Percentiles rank a stretch among this genome's conserved stretches.
phyloP scores from a whole-genome alignment of 352 stramenopile genomes.

The Pythium grandisporangium region DNA sequence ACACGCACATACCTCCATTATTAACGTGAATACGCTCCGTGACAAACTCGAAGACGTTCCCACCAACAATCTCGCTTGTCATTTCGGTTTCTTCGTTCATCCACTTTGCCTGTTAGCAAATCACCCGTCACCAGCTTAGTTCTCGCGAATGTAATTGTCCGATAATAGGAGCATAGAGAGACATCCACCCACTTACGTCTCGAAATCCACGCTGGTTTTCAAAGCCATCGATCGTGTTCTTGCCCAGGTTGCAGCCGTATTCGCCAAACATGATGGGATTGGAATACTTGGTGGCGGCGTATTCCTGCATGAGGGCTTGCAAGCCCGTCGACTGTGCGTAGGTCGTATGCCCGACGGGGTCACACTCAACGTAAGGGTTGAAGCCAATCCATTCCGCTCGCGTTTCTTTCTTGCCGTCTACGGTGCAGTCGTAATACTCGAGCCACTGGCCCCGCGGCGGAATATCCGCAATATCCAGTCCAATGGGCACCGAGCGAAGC shows the following conservation, averaged over 20 bases:
- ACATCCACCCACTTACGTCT: slow-evolving; percentile 12
- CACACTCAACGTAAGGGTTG: slow-evolving; percentile 67
- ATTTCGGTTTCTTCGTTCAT: slow-evolving; percentile 72
- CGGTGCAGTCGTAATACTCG: slow-evolving; percentile 44
- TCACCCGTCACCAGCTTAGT: no score
- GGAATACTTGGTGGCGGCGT: slow-evolving; percentile 28
- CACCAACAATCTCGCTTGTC: slow-evolving; percentile 49
- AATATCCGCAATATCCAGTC: slow-evolving; percentile 51
- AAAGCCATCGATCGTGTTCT: slow-evolving; percentile 54
- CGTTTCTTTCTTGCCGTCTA: slow-evolving; percentile 43
- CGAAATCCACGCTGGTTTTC: slow-evolving; percentile 58
- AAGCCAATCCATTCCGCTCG: slow-evolving; percentile 53
- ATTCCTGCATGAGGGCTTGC: slow-evolving; percentile 54
- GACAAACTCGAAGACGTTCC: slow-evolving; percentile 73
- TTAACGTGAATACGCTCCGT: slow-evolving; percentile 50
- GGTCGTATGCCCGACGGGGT: slow-evolving; percentile 33
- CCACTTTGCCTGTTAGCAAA: slow-evolving; percentile 31
- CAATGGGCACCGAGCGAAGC: slow-evolving; percentile 49
- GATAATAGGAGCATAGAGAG: background rate
- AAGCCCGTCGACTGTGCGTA: slow-evolving; percentile 52
- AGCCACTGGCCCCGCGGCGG: slow-evolving; percentile 41
- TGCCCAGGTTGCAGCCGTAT: slow-evolving; percentile 64
- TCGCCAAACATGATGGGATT: slow-evolving; percentile 67
- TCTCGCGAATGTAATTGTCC: background rate
- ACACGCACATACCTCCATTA: no score